Conservation (phyloP, 805 yeast species). For the Spathaspora hagerdaliae region DNA sequence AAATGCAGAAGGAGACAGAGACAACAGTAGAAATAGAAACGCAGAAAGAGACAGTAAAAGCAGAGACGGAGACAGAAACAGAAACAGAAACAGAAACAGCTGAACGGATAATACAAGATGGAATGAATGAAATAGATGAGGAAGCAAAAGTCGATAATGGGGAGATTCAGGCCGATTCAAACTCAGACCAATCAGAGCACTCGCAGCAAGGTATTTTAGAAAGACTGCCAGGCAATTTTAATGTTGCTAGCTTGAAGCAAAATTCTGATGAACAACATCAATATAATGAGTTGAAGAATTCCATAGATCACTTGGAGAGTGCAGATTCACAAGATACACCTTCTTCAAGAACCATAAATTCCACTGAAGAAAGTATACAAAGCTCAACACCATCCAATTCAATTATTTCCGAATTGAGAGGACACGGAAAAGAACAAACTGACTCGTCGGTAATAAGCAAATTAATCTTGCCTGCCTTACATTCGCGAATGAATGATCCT, state of each 20-base stretch:
- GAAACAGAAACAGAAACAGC: not conserved
- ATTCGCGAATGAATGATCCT: not conserved
- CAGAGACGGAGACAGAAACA: not conserved
- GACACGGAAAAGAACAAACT: not conserved
- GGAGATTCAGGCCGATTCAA: not conserved
- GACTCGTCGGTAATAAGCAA: not conserved
- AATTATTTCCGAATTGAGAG: not conserved
- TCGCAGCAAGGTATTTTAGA: slow-evolving; percentile 5
- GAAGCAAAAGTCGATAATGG: not conserved
- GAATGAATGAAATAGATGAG: not conserved
- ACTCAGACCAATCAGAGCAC: not conserved
- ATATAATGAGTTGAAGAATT: slow-evolving; percentile 10
- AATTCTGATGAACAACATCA: slow-evolving; percentile 8
- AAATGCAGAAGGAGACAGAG: too few species aligned
- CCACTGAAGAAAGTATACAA: not conserved
- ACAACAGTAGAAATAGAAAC: not conserved
- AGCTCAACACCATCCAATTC: not conserved
- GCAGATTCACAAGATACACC: not conserved
- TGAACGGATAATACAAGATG: not conserved
- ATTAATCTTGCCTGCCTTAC: not conserved
- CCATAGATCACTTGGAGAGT: slow-evolving; percentile 3
- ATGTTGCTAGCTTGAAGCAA: slow-evolving; percentile 11
- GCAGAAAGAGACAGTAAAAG: not conserved
- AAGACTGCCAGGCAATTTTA: slow-evolving; percentile 16
- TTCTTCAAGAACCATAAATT: not conserved